Percentiles rank a stretch among this genome's conserved stretches.
phyloP scores from a whole-genome alignment of 1,139 yeast genomes.

The Kodamaea alishanica region DNA sequence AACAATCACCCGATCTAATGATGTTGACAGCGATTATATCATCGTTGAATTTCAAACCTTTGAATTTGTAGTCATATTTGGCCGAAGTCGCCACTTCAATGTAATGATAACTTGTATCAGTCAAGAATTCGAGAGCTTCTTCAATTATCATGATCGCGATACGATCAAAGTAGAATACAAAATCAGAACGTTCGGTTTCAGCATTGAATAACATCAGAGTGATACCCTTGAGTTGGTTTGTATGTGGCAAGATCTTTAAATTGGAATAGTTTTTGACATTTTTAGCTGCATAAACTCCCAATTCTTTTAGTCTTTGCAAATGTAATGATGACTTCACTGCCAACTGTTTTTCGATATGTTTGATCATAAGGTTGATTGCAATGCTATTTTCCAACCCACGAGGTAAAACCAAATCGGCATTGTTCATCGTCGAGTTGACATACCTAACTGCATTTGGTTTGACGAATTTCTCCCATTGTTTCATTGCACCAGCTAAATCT shows the following conservation, averaged over 20 bases:
- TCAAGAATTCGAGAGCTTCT: slow-evolving; percentile 53
- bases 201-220: slow-evolving; percentile 64
- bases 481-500: slow-evolving; percentile 73
- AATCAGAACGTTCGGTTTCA: slow-evolving; percentile 63
- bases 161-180: slow-evolving; percentile 81
- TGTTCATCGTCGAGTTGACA: slow-evolving; percentile 72
- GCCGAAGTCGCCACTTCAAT: slow-evolving; percentile 19
- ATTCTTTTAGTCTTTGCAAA: slow-evolving; percentile 50
- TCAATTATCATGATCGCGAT: slow-evolving; percentile 68
- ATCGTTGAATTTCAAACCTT: slow-evolving; percentile 43
- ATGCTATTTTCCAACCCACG: slow-evolving; percentile 79
- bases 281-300: slow-evolving; percentile 44
- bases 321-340: slow-evolving; percentile 63
- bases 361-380: slow-evolving; percentile 75
- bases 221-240: slow-evolving; percentile 70
- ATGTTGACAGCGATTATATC: slow-evolving; percentile 70
- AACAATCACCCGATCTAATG: slow-evolving; percentile 91
- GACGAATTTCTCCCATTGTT: slow-evolving; percentile 88
- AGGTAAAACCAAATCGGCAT: slow-evolving; percentile 85
- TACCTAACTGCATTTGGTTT: slow-evolving; percentile 84
- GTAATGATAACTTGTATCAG: slow-evolving; percentile 19
- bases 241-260: slow-evolving; percentile 44
- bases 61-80: slow-evolving; percentile 29
- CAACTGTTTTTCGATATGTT: slow-evolving; percentile 75
- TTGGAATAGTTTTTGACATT: slow-evolving; percentile 27